These are phyloP conservation scores for Paspalum vaginatum DNA, from an alignment of 176 grass and related monocot genomes.

Conservation along the genomic window DNA sequence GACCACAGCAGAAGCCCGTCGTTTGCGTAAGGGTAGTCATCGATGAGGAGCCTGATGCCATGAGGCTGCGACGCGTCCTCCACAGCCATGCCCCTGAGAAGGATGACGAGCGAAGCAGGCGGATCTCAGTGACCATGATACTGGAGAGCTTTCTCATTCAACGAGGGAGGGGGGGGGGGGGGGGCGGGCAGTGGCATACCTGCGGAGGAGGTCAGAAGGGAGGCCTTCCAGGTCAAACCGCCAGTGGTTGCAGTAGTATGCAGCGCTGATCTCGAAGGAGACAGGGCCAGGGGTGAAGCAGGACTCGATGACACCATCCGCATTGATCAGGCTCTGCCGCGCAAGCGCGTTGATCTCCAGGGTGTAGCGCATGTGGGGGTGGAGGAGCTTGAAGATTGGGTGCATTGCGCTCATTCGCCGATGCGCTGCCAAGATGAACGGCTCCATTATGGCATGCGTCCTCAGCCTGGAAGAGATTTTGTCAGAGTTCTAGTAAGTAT, in stretches of 20 bases:
- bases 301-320: constrained; percentile 89
- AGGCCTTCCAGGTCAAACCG: constrained; percentile 83
- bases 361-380: constrained; percentile 95
- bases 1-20: constrained; percentile 95
- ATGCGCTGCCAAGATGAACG: constrained; percentile 93
- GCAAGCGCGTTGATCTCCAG: constrained; percentile 97
- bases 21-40: constrained; percentile 93
- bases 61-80: constrained; percentile 74
- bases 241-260: constrained; percentile 77
- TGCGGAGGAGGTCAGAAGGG: constrained; percentile 87
- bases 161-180: background rate
- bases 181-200: constrained; percentile 45
- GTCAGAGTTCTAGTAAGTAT: background rate
- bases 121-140: constrained; percentile 12
- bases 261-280: constrained; percentile 77
- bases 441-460: constrained; percentile 90
- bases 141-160: background rate
- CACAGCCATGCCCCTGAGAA: constrained; percentile 76
- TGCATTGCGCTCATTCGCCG: constrained; percentile 90
- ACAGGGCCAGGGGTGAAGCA: constrained; percentile 89
- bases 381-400: constrained; percentile 88
- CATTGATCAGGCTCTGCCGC: constrained; percentile 91
- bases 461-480: constrained; percentile 67
- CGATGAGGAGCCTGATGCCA: constrained; percentile 78
- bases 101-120: background rate